Evolutionary conservation across 2,329 filamentous ascomycete genomes (phyloP), one percentile per base, ranked within the genome.

Genomic region (Penicillium occitanis): DNA sequence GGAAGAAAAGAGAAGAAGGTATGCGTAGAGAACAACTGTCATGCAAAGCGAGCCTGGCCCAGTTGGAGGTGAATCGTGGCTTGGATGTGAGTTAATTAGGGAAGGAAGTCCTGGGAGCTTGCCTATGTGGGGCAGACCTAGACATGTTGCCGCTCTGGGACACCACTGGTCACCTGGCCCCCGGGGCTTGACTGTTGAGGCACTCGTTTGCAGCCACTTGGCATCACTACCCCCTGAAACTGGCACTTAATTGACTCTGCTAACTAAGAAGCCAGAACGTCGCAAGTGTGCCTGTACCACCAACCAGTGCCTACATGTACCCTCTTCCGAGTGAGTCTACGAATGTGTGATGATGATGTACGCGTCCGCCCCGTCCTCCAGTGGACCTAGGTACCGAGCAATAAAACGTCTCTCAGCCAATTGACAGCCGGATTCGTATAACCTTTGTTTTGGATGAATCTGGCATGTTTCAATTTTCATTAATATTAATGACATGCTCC

Each of bases 141-240:
- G 40, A 28, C 37, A 30, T 37, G 57, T 60, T 33, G 50, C 50
- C 50, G 57, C 37, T 60, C 35, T 40, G 55, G 55, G 30, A 22
- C 55, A 33, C 25, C 50, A 53, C 50, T 53, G 42, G 58, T 60
- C 58, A 60, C 35, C 33, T 60, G 57, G 40, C 35, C 58, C 40
- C 40, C 22, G 19, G 22, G 30, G 25, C 50, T 53, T 59, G 55
- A 35, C 55, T 50, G 46, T 5, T 44, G 35, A 28, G 60, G 44
- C 60, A n/a, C n/a, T 51, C 60, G 61, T 63, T 63, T 63, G 61
- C 61, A 55, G 61, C 61, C 44, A 61, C 53, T 55, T 37, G 30
- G 30, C n/a, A 11, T 3, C 25, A 19, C 5, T 11, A 25, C 40
- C 42, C 58, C 59, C 59, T 61, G 59, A 57, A 61, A 50, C 59